Conservation (phyloP, 805 yeast species). For the Torulaspora maleeae region DNA sequence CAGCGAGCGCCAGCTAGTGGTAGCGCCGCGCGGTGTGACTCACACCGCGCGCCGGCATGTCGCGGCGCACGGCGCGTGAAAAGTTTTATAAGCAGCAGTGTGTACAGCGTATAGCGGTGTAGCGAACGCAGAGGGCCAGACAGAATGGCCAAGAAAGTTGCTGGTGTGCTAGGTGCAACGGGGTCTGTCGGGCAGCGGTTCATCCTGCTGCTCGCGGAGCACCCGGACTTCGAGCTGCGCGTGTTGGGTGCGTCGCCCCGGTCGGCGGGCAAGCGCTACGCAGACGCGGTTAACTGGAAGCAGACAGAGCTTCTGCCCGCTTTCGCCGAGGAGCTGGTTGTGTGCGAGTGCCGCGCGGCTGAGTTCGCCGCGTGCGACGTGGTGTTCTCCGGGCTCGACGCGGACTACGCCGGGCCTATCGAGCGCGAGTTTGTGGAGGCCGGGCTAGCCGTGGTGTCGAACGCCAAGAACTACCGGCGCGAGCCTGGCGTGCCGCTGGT, state of each 20-base stretch:
- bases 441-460: slow-evolving; percentile 83
- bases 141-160: slow-evolving; percentile 38
- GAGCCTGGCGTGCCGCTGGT: slow-evolving; percentile 81
- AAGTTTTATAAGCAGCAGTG: neutral
- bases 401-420: slow-evolving; percentile 88
- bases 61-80: no score
- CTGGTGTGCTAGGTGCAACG: slow-evolving; percentile 96
- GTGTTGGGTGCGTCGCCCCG: slow-evolving; percentile 90
- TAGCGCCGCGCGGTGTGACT: neutral
- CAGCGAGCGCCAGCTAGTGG: slow-evolving; percentile 28
- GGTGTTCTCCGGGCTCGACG: slow-evolving; percentile 91
- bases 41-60: no score
- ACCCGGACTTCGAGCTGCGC: slow-evolving; percentile 82
- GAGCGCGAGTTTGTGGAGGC: slow-evolving; percentile 78
- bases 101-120: neutral
- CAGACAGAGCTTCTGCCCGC: slow-evolving; percentile 82
- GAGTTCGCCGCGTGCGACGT: slow-evolving; percentile 85
- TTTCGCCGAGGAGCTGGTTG: slow-evolving; percentile 54
- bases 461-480: slow-evolving; percentile 95
- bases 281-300: slow-evolving; percentile 89
- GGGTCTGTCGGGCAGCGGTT: slow-evolving; percentile 98
- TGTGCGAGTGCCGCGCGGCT: slow-evolving; percentile 71
- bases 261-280: slow-evolving; percentile 86
- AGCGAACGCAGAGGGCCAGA: neutral
- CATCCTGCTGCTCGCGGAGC: slow-evolving; percentile 73